Evolutionary conservation across 2,329 filamentous ascomycete species (phyloP).

Genomic region (Cryphonectria radicalis): DNA sequence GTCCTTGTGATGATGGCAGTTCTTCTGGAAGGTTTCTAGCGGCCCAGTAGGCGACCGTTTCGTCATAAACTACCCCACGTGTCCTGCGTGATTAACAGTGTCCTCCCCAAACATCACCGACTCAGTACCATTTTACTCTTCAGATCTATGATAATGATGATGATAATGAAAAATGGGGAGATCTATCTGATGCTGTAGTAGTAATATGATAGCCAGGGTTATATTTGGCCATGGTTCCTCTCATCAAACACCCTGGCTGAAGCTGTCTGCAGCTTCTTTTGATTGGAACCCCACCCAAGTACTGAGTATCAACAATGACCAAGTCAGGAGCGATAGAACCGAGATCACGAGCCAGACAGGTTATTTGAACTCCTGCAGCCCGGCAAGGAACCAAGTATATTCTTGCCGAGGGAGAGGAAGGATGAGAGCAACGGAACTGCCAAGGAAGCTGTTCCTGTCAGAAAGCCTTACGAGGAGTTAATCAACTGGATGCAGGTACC

Average conservation of each 20-base stretch:
- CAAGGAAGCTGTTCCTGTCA: conserved; percentile 5
- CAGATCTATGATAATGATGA: no score
- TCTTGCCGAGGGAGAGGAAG: background rate
- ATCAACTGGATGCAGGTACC: conserved; percentile 5
- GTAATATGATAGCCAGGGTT: background rate
- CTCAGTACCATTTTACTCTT: no score
- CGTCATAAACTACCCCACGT: background rate
- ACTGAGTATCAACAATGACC: background rate
- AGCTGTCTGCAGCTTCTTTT: background rate
- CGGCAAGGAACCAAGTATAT: background rate
- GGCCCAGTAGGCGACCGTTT: background rate
- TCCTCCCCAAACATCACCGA: no score
- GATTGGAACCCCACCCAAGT: background rate
- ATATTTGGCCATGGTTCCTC: background rate
- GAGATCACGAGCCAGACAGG: background rate
- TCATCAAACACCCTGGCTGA: background rate
- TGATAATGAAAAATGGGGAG: no score
- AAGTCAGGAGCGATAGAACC: background rate
- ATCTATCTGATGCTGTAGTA: no score
- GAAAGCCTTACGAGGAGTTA: background rate
- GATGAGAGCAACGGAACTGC: background rate
- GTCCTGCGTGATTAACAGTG: background rate
- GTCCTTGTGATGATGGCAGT: background rate
- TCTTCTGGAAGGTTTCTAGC: background rate
- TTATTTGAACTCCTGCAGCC: background rate